A percentile compares a stretch with the other conserved stretches of the same genome.
Evolutionary conservation across 129 eudicot genomes (phyloP).

Genomic region (Centaurea solstitialis): DNA sequence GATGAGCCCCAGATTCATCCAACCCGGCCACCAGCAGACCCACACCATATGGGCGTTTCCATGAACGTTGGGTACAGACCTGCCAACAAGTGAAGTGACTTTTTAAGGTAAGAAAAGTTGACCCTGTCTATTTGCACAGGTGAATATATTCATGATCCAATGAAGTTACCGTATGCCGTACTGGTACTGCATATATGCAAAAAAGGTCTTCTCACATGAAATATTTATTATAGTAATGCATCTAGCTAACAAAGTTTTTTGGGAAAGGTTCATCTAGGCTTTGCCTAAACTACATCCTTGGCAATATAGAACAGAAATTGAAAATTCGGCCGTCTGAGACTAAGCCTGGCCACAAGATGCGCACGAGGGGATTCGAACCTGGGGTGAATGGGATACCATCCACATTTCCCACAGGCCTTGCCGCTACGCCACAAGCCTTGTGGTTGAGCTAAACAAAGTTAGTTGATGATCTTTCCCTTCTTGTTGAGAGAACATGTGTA

Average conservation of each 20-base stretch:
- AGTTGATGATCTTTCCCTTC: neutral
- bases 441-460: no score
- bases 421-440: no score
- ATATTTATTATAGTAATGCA: neutral
- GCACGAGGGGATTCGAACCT: no score
- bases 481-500: no score
- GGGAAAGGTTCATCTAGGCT: no score
- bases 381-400: no score
- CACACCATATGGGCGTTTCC: slow-evolving; percentile 93
- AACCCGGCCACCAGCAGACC: slow-evolving; percentile 89
- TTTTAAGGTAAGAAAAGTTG: slow-evolving; percentile 1
- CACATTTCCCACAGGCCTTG: no score
- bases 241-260: neutral
- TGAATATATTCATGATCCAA: neutral
- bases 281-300: no score
- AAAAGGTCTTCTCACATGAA: neutral
- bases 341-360: no score
- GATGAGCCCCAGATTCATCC: slow-evolving; percentile 97
- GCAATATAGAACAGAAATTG: no score
- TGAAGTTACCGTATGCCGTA: no score
- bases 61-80: slow-evolving; percentile 97
- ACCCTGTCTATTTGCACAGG: neutral
- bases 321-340: no score
- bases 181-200: neutral
- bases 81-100: slow-evolving; percentile 17